Percentiles rank a stretch among this genome's conserved stretches.
Evolutionary conservation across 306 rosid species (phyloP).

Genomic region (Psophocarpus tetragonolobus): DNA sequence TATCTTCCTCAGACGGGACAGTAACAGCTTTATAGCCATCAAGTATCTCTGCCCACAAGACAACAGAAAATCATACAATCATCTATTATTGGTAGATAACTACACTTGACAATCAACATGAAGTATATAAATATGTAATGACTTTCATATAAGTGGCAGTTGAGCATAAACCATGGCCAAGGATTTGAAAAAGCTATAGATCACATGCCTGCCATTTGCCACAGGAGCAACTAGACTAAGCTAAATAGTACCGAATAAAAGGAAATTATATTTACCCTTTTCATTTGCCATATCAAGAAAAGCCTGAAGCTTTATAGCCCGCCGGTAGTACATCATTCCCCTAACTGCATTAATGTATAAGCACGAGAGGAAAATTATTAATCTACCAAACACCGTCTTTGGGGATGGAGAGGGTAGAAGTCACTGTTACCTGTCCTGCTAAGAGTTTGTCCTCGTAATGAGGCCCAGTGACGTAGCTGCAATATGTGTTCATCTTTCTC

Average conservation of each 20-base stretch:
- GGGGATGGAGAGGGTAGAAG: slow-evolving; percentile 21
- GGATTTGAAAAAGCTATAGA: neutral
- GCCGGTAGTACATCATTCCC: slow-evolving; percentile 98
- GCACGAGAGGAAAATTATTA: slow-evolving; percentile 29
- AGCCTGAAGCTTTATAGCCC: slow-evolving; percentile 98
- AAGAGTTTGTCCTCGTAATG: slow-evolving; percentile 95
- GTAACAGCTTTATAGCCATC: slow-evolving; percentile 88
- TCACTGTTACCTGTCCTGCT: slow-evolving; percentile 75
- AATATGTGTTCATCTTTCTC: slow-evolving; percentile 83
- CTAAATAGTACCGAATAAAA: slow-evolving; percentile 6
- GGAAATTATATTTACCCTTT: slow-evolving; percentile 55
- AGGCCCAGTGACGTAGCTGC: slow-evolving; percentile 97
- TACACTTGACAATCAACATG: slow-evolving; percentile 24
- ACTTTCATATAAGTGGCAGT: slow-evolving; percentile 13
- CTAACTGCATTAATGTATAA: slow-evolving; percentile 62
- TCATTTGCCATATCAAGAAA: slow-evolving; percentile 98
- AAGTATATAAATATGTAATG: slow-evolving; percentile 13
- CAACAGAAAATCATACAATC: slow-evolving; percentile 28
- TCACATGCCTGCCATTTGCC: neutral
- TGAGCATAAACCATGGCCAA: neutral
- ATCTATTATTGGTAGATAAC: slow-evolving; percentile 19
- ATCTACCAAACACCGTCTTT: slow-evolving; percentile 20
- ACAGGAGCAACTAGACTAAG: slow-evolving; percentile 13
- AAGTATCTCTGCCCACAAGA: slow-evolving; percentile 73
- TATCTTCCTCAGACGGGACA: slow-evolving; percentile 86